Evolutionary conservation across 139 green algal genomes (phyloP), one percentile per base, ranked within the genome.

Genomic region (Nannochloris sp.): DNA sequence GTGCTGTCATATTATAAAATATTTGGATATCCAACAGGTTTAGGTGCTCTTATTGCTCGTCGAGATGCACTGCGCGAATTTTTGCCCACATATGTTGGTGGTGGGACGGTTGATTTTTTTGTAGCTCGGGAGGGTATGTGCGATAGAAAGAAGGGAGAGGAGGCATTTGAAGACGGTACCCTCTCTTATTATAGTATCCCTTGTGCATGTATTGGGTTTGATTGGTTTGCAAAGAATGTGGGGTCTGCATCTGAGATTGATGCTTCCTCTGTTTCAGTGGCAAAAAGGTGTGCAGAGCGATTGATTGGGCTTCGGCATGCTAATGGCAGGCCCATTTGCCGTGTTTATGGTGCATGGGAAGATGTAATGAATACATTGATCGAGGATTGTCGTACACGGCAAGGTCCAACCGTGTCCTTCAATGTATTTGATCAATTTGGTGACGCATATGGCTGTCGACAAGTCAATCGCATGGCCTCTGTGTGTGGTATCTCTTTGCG

Each of bases 1-100:
- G 87, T 70, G 2, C 67, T 97, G 29, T 96, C 88, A 2, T 95
- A 87, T 70, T 97, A 97, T 84, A 97, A 97, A 75, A 79, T 94
- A 4, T 94, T 94, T 57, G 87, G 85, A 14, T 87, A 82, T 25
- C 84, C 84, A 10, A 86, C 83, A 6, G 72, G 89, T 12, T 64
- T 96, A 59, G 89, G 89, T 8, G 89, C 88, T 5, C 85, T 96
- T 23, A 49, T 96, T 25, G 79, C 87, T 37, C 67, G 80, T 2
- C 72, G 60, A 15, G 76, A 81, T 12, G 64, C 68, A 9, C 46
- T 85, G 62, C 60, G 36, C 37, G 44, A 85, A 57, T 75, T 93
- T 60, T 19, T 31, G n/a, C 86, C 82, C 72, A 24, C 43, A 2
- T 96, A 92, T 75, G 96, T 91, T 78, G 87, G 89, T 3, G 90